Evolutionary conservation across 1,284 basidiomycete genomes (phyloP), one percentile per base, ranked within the genome.

Genomic region (Gomphus bonarii): DNA sequence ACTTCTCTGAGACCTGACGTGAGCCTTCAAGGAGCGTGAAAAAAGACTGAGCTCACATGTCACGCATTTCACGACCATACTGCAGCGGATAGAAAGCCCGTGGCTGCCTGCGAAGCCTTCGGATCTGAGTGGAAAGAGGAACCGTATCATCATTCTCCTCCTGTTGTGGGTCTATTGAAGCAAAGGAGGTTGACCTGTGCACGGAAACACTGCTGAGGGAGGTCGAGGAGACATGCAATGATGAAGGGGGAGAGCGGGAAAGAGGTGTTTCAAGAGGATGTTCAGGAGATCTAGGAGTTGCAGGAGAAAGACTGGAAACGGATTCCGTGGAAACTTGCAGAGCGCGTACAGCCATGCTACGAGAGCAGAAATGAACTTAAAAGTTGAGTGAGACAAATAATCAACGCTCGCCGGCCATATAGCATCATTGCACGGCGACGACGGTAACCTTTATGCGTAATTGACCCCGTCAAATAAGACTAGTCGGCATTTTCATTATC

Each of bases 41-140:
- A 11, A 10, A n/a, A 36, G 22, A 28, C 8, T 9, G 16, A 0
- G 43, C 57, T 31, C 33, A 53, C 57, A 53, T 58, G 30, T 58
- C 57, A 35, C 57, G 49, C 33, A 53, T 7, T 22, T 7, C 22
- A n/a, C 50, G 49, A 48, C 36, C 22, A 46, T 47, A 52, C n/a
- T 53, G 20, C 28, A 58, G 11, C 7, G 57, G 57, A 30, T 58
- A 58, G 50, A 36, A 53, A 11, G 43, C 14, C 11, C 38, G 30
- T 20, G 57, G 57, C 35, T 33, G 52, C 20, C 28, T 52, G 40
- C 46, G 36, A 46, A 10, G 50, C 33, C 30, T 48, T 16, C 20
- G n/a, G 25, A 31, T 14, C 14, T 31, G 47, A 12, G 28, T 48
- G 25, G 12, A n/a, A 16, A 22, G 28, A 28, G 47, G 11, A 28